phyloP scores from a whole-genome alignment of 371 early-diverging fungal genomes.

The Mucor plumbeus region DNA sequence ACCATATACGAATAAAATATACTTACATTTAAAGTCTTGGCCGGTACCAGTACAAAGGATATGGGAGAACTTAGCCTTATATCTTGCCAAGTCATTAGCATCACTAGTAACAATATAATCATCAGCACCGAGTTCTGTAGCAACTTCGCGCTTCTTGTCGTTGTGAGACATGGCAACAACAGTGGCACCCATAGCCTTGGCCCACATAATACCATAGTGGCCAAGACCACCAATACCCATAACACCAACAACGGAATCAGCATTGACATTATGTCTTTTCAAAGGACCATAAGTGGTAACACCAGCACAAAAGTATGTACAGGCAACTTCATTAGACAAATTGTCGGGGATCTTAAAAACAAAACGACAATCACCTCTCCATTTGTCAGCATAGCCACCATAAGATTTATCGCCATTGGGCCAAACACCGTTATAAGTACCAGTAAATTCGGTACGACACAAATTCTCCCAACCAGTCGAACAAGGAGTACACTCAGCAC shows the following conservation, averaged over 20 bases:
- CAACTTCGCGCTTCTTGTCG: constrained; percentile 43
- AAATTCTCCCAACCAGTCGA: constrained; percentile 33
- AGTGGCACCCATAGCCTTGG: constrained; percentile 67
- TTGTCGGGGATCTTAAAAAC: constrained; percentile 64
- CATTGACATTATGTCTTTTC: constrained; percentile 53
- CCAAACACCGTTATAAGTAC: constrained; percentile 63
- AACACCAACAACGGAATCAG: constrained; percentile 60
- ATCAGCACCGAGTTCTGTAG: constrained; percentile 38
- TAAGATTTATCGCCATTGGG: constrained; percentile 56
- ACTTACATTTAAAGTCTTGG: constrained; percentile 33
- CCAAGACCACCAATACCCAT: constrained; percentile 70
- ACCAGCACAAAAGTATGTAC: constrained; percentile 58
- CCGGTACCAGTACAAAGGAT: constrained; percentile 50
- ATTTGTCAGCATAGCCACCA: constrained; percentile 68
- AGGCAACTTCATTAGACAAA: constrained; percentile 53
- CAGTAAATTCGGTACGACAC: constrained; percentile 50
- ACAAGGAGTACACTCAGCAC: constrained; percentile 30
- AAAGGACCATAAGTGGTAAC: constrained; percentile 71
- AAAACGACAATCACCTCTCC: constrained; percentile 54
- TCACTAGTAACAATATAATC: constrained; percentile 42
- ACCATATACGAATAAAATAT: not conserved
- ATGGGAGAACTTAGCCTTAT: constrained; percentile 42
- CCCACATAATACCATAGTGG: constrained; percentile 65
- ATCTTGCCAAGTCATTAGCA: constrained; percentile 56
- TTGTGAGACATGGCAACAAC: constrained; percentile 51